These are phyloP conservation scores for Calonectria hongkongensis DNA, from an alignment of 2,329 filamentous ascomycete species.

Conservation along the genomic window DNA sequence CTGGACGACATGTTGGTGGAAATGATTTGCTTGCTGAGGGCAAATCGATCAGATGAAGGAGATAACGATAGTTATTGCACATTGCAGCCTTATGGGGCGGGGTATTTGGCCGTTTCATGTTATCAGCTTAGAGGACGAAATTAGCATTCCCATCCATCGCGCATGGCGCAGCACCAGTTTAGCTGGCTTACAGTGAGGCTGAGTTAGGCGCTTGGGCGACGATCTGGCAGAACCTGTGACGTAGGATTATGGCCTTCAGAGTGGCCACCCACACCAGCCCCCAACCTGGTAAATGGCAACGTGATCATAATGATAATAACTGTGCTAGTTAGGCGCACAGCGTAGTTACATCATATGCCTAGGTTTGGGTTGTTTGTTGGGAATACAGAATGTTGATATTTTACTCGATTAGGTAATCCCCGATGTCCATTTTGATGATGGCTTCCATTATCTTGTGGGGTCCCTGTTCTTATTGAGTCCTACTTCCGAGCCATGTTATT, in stretches of 20 bases:
- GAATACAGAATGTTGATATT: too few species aligned
- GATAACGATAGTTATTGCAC: background rate
- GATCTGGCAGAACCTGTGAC: background rate
- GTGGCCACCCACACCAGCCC: background rate
- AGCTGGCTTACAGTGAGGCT: background rate
- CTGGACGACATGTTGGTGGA: background rate
- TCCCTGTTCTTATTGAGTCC: background rate
- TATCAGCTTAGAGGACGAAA: background rate
- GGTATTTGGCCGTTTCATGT: conserved; percentile 2
- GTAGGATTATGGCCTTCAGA: background rate
- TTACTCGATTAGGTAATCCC: too few species aligned
- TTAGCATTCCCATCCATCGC: background rate
- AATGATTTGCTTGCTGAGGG: background rate
- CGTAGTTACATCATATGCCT: too few species aligned
- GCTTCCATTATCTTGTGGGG: background rate
- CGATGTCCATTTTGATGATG: background rate
- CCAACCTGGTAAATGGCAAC: background rate
- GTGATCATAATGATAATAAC: background rate
- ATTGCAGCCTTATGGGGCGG: conserved; percentile 3
- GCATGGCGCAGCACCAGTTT: conserved; percentile 8
- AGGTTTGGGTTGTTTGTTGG: too few species aligned
- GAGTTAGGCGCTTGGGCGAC: conserved; percentile 1
- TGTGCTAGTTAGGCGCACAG: background rate
- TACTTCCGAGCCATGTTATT: too few species aligned
- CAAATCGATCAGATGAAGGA: background rate